phyloP scores from a whole-genome alignment of 345 rosid genomes.

The Camelina laxa region DNA sequence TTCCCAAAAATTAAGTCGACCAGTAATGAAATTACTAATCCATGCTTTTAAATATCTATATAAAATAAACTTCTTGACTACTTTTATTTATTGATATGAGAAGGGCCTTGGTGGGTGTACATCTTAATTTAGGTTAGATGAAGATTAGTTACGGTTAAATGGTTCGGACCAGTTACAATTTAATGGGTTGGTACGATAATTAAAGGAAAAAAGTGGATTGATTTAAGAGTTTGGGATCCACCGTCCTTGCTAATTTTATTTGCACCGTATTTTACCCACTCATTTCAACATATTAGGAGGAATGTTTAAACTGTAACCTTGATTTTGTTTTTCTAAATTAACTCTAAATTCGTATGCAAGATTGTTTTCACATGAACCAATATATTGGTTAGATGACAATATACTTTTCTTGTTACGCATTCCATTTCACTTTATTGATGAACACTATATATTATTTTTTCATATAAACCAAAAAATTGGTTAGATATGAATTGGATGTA shows the following conservation, averaged over 20 bases:
- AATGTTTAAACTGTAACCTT: background rate
- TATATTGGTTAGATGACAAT: background rate
- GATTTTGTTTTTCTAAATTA: background rate
- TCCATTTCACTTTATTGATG: background rate
- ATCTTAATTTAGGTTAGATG: constrained; percentile 34
- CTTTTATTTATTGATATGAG: background rate
- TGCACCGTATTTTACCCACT: background rate
- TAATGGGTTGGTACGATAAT: constrained; percentile 19
- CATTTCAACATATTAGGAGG: background rate
- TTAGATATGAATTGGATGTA: background rate
- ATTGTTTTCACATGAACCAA: background rate
- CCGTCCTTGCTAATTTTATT: constrained; percentile 20
- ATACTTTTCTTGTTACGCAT: background rate
- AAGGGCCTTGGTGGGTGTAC: constrained; percentile 27
- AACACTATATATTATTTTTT: background rate
- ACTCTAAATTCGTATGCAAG: background rate
- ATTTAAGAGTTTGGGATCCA: constrained; percentile 28
- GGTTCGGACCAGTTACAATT: constrained; percentile 23
- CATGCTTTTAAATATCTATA: background rate
- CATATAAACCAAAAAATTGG: no score
- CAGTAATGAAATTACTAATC: background rate
- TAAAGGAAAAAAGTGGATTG: constrained; percentile 28
- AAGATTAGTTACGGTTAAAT: constrained; percentile 28
- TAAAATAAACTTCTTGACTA: background rate
- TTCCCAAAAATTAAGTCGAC: background rate